A percentile compares a stretch with the other conserved stretches of the same genome.
Conservation (phyloP, 495 filamentous ascomycete genomes). For the Penicillium coprophilum region DNA sequence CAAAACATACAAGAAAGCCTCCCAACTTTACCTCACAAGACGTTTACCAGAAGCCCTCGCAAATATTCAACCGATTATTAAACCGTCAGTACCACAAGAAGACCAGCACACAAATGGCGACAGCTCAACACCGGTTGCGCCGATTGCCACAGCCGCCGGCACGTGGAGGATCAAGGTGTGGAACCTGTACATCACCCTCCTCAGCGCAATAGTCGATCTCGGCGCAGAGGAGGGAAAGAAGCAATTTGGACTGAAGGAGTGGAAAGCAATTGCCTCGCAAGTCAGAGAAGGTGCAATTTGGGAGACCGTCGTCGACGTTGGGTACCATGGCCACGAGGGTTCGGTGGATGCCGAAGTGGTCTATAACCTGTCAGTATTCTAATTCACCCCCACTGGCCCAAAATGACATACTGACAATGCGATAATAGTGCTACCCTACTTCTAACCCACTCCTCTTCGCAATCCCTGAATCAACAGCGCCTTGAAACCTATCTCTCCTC, state of each 20-base stretch:
- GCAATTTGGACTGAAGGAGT: conserved; percentile 78
- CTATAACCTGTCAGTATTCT: conserved; percentile 72
- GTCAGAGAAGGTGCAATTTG: conserved; percentile 85
- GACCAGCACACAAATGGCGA: conserved; percentile 41
- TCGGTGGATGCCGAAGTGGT: conserved; percentile 94
- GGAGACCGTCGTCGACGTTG: conserved; percentile 84
- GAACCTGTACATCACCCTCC: conserved; percentile 91
- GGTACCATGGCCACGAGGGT: conserved; percentile 82
- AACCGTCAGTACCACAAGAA: conserved; percentile 32
- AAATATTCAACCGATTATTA: conserved; percentile 76
- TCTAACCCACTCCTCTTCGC: conserved; percentile 79
- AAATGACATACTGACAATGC: conserved; percentile 12
- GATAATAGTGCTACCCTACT: conserved; percentile 77
- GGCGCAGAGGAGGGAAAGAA: conserved; percentile 87
- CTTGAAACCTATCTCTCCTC: conserved; percentile 89
- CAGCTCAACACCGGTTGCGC: conserved; percentile 50
- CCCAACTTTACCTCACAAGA: conserved; percentile 88
- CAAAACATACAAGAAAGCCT: conserved; percentile 77
- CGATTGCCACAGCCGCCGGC: conserved; percentile 69
- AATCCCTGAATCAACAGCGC: conserved; percentile 77
- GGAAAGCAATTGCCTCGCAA: conserved; percentile 74
- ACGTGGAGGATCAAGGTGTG: conserved; percentile 89
- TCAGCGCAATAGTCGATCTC: conserved; percentile 86
- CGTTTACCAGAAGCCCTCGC: conserved; percentile 85
- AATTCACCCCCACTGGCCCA: neutral